phyloP scores from a whole-genome alignment of 108 stramenopile genomes.

The Chaetoceros muelleri region DNA sequence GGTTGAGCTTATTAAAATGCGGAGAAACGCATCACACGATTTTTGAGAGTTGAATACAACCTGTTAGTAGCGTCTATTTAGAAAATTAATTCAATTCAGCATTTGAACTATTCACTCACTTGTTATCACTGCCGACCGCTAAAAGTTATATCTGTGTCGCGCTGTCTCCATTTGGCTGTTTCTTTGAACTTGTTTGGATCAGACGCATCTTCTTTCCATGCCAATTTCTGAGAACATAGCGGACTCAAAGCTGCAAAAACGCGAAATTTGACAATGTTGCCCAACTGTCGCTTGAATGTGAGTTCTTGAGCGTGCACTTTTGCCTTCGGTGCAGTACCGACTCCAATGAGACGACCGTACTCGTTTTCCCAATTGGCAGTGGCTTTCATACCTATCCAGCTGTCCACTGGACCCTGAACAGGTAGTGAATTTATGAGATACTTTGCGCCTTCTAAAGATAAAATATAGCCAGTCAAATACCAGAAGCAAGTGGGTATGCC shows the following conservation, averaged over 20 bases:
- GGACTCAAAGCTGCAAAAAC: slow-evolving; percentile 66
- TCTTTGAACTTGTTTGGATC: slow-evolving; percentile 2
- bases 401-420: slow-evolving; percentile 59
- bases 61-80: too few species aligned
- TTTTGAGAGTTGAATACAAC: too few species aligned
- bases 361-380: slow-evolving; percentile 67
- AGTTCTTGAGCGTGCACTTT: slow-evolving; percentile 8
- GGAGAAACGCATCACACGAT: too few species aligned
- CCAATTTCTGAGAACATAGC: slow-evolving; percentile 58
- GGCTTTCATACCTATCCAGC: slow-evolving; percentile 68
- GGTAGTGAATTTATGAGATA: slow-evolving; percentile 45
- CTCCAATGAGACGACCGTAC: slow-evolving; percentile 47
- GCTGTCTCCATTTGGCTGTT: slow-evolving; percentile 37
- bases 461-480: slow-evolving; percentile 76
- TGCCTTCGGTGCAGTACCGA: slow-evolving; percentile 26
- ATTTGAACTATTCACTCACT: too few species aligned
- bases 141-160: slow-evolving; percentile 74
- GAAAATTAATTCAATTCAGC: too few species aligned
- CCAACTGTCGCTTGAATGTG: slow-evolving; percentile 39
- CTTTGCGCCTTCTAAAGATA: slow-evolving; percentile 53
- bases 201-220: slow-evolving; percentile 15
- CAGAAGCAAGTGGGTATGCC: slow-evolving; percentile 69
- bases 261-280: slow-evolving; percentile 48
- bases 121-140: too few species aligned
- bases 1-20: too few species aligned